Percentiles rank a stretch among this genome's conserved stretches.
Conservation (phyloP, 495 filamentous ascomycete genomes). For the Podospora pseudocomata region DNA sequence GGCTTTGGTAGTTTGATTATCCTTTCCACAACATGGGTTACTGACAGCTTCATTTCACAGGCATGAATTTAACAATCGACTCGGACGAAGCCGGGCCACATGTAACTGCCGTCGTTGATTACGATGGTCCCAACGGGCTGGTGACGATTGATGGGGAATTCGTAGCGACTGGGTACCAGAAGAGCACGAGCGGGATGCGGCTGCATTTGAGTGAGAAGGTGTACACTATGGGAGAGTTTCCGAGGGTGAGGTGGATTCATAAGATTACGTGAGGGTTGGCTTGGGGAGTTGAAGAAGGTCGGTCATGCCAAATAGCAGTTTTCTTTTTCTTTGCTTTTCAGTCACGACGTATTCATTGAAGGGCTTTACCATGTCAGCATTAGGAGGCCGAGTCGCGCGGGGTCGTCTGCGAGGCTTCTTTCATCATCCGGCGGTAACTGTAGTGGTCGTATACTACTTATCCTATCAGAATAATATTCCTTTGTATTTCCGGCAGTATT, state of each 20-base stretch:
- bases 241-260: background rate
- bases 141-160: background rate
- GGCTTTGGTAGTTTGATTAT: too few relatives aligned
- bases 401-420: background rate
- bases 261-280: background rate
- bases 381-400: too few relatives aligned
- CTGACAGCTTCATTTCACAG: too few relatives aligned
- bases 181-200: background rate
- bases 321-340: too few relatives aligned
- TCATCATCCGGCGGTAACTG: background rate
- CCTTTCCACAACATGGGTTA: too few relatives aligned
- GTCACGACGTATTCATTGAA: too few relatives aligned
- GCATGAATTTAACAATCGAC: too few relatives aligned
- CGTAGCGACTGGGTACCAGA: background rate
- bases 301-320: too few relatives aligned
- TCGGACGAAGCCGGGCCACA: too few relatives aligned
- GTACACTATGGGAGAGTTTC: background rate
- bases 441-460: background rate
- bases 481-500: background rate
- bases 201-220: background rate
- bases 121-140: too few relatives aligned
- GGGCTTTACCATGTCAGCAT: too few relatives aligned
- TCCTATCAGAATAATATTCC: background rate
- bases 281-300: background rate
- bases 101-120: too few relatives aligned